Base-by-base conservation (phyloP, 345 rosid genomes). In the Brassica carinata region DNA sequence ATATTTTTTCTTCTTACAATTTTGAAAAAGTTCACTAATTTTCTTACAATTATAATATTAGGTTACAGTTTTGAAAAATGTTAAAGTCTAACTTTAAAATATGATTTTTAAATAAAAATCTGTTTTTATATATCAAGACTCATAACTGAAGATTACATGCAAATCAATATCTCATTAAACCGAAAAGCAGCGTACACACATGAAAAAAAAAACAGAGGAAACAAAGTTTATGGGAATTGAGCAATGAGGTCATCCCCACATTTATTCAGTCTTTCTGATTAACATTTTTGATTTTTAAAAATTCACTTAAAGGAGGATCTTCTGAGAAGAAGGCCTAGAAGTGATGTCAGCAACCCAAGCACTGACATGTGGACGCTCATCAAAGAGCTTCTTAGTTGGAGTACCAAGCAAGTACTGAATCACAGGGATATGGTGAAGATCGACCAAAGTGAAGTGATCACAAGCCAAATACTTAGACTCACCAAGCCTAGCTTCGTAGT, bases 261-360 rank as follows among this genome's bases (percentile, higher is more conserved):
- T 76, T 76, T 73, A 73, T 73, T 67, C 18, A 67, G 1, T 38
- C 10, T 58, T 38, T 57, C 8, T 19, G 26, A 55, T 15, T 17
- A 15, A 17, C 61, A 15, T 9, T 55, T 55, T 55, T 15, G 9
- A 17, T 55, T 55, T 55, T 55, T 31, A 31, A 13, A 73, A 74
- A 13, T 30, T 1, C 27, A 30, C 23, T 79, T 67, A 79, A 17
- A 59, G 38, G 14, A 84, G 29, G 13, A 92, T 92, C 87, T 91
- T 91, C 27, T 79, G 53, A 87, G 91, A 79, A 31, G 93, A 85
- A 10, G 92, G 94, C 76, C 94, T 85, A 1, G 90, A 81, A 5
- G 86, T 83, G 83, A 90, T 86, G 13, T 85, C 85, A 48, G 87
- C 81, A 2, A 82, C 87, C 94, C 94, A 90, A 26, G 92, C 88